These are phyloP conservation scores for Teunomyces panamensis DNA, from an alignment of 805 yeast genomes.

Conservation along the genomic window DNA sequence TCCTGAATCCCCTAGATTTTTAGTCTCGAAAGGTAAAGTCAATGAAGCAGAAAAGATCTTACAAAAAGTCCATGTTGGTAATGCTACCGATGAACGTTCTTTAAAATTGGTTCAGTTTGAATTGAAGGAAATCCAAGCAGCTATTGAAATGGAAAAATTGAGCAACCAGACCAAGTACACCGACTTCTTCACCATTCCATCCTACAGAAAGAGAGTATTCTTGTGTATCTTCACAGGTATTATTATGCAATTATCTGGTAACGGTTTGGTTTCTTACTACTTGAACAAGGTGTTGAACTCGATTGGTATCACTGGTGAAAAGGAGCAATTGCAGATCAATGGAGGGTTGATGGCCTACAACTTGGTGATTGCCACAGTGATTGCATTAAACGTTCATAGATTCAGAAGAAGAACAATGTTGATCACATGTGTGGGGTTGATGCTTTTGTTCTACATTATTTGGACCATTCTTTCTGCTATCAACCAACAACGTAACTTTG, in stretches of 20 bases:
- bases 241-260: constrained; percentile 49
- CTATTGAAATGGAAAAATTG: constrained; percentile 37
- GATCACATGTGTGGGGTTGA: constrained; percentile 30
- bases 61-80: constrained; percentile 39
- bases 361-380: constrained; percentile 27
- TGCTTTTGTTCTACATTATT: constrained; percentile 37
- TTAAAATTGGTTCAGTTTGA: constrained; percentile 19
- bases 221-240: constrained; percentile 31
- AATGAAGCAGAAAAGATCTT: constrained; percentile 29
- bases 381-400: constrained; percentile 16
- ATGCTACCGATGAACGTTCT: constrained; percentile 23
- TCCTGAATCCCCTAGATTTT: constrained; percentile 40
- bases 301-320: constrained; percentile 50
- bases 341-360: constrained; percentile 50
- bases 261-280: constrained; percentile 52
- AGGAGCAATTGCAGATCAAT: constrained; percentile 47
- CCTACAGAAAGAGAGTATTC: constrained; percentile 41
- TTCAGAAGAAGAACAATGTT: constrained; percentile 38
- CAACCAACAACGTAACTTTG: constrained; percentile 39
- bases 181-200: constrained; percentile 37
- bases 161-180: constrained; percentile 30
- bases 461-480: constrained; percentile 47
- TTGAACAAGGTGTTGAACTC: constrained; percentile 47
- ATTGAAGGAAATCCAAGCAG: constrained; percentile 21
- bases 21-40: constrained; percentile 20